These are phyloP conservation scores for Tylopilus sp. DNA, from an alignment of 1,284 basidiomycete species.

Conservation along the genomic window DNA sequence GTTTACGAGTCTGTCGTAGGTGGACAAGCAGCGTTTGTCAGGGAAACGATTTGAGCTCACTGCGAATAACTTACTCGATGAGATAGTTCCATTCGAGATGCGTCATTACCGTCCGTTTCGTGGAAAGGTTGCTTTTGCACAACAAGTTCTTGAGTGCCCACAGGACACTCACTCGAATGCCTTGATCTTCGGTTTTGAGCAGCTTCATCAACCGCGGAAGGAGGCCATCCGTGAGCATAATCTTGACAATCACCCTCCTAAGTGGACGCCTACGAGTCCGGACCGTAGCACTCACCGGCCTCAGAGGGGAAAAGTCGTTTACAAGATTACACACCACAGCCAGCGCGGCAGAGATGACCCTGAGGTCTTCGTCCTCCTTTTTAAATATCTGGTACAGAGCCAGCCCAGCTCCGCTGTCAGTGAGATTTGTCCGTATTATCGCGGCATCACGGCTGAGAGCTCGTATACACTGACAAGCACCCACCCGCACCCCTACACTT, in stretches of 20 bases:
- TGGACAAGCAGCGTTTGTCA: not conserved
- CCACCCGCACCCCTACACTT: constrained; percentile 82
- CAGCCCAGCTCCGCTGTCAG: constrained; percentile 84
- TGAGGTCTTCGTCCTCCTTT: constrained; percentile 68
- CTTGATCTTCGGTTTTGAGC: constrained; percentile 61
- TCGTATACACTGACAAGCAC: constrained; percentile 88
- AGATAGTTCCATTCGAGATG: constrained; percentile 72
- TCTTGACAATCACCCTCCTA: constrained; percentile 15
- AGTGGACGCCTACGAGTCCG: not conserved
- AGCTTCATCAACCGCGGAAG: constrained; percentile 73
- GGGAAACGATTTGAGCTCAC: not conserved
- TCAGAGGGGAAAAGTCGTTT: constrained; percentile 87
- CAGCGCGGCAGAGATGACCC: constrained; percentile 80
- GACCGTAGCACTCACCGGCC: constrained; percentile 59
- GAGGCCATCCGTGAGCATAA: constrained; percentile 70
- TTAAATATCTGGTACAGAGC: constrained; percentile 73
- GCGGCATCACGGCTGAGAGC: constrained; percentile 82
- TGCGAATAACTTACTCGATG: constrained; percentile 52
- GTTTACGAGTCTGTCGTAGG: constrained; percentile 54
- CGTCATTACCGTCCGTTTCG: constrained; percentile 74
- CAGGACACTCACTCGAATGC: constrained; percentile 73
- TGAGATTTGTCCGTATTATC: constrained; percentile 83
- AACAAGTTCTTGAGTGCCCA: constrained; percentile 88
- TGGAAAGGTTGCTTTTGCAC: constrained; percentile 66
- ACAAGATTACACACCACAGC: constrained; percentile 88